These are phyloP conservation scores for Zalaria sp. DNA, from an alignment of 2,329 filamentous ascomycete genomes.

Conservation along the genomic window DNA sequence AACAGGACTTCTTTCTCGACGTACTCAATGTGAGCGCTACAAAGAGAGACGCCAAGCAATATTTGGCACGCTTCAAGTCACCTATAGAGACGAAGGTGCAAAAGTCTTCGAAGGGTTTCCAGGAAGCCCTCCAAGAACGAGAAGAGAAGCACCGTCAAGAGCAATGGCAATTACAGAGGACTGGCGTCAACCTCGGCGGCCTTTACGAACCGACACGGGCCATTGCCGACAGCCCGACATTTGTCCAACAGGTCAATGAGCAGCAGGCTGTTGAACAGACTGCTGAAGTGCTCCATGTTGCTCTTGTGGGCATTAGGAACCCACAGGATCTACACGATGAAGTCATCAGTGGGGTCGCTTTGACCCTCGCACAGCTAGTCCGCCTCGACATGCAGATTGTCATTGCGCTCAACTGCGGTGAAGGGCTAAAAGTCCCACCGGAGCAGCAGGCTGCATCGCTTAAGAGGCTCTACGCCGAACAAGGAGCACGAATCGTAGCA, in stretches of 20 bases:
- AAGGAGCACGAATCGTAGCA: slow-evolving; percentile 59
- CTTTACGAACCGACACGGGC: slow-evolving; percentile 45
- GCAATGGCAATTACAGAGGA: slow-evolving; percentile 21
- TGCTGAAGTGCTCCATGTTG: slow-evolving; percentile 48
- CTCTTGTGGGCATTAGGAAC: slow-evolving; percentile 69
- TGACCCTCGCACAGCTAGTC: slow-evolving; percentile 71
- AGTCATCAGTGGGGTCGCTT: slow-evolving; percentile 60
- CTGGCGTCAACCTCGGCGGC: slow-evolving; percentile 45
- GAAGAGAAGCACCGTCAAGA: slow-evolving; percentile 12
- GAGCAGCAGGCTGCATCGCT: neutral
- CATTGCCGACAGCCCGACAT: slow-evolving; percentile 45
- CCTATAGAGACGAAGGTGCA: slow-evolving; percentile 14
- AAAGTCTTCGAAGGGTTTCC: slow-evolving; percentile 16
- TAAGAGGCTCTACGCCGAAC: slow-evolving; percentile 26
- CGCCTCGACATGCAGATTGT: slow-evolving; percentile 70
- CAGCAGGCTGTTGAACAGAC: slow-evolving; percentile 20
- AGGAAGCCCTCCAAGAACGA: slow-evolving; percentile 8
- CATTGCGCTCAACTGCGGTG: slow-evolving; percentile 63
- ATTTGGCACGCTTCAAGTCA: slow-evolving; percentile 70
- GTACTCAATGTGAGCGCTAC: slow-evolving; percentile 80
- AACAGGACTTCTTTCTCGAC: slow-evolving; percentile 63
- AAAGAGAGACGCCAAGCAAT: slow-evolving; percentile 82
- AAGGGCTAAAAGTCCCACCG: slow-evolving; percentile 14
- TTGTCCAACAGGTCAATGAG: slow-evolving; percentile 27
- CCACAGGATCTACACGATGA: slow-evolving; percentile 57